Percentiles rank a stretch among this genome's conserved stretches.
Conservation (phyloP, 768 basidiomycete genomes). For the Tremella fuciformis region DNA sequence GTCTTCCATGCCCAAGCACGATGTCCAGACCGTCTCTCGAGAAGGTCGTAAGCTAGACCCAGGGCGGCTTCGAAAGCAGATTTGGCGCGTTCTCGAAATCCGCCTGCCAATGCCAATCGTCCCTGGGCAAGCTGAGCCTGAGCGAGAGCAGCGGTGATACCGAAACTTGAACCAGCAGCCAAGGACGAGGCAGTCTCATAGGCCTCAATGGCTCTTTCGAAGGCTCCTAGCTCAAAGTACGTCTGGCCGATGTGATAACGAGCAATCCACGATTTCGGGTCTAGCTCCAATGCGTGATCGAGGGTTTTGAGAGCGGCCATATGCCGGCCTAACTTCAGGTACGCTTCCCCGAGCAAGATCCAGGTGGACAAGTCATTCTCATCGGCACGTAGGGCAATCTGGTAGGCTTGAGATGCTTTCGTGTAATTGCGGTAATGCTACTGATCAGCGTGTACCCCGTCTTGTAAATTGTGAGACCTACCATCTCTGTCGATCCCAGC, state of each 20-base stretch:
- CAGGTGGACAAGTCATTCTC: conserved; percentile 76
- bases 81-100: conserved; percentile 73
- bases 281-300: conserved; percentile 66
- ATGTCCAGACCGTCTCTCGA: conserved; percentile 24
- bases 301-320: conserved; percentile 87
- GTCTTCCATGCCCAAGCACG: conserved; percentile 66
- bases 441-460: conserved; percentile 3
- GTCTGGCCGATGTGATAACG: conserved; percentile 80
- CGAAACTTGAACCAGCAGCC: conserved; percentile 61
- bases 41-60: conserved; percentile 20
- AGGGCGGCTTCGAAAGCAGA: conserved; percentile 60
- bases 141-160: conserved; percentile 67
- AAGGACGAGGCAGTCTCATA: conserved; percentile 58
- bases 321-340: conserved; percentile 80
- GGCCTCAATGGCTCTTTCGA: conserved; percentile 67
- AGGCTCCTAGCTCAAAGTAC: conserved; percentile 70
- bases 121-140: conserved; percentile 73
- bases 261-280: conserved; percentile 77
- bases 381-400: conserved; percentile 77
- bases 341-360: conserved; percentile 88
- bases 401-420: conserved; percentile 75
- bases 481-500: conserved; percentile 83
- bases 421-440: conserved; percentile 59
- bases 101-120: conserved; percentile 62
- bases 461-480: conserved; percentile 53